Percentiles rank a stretch among this genome's conserved stretches.
These are phyloP conservation scores for Physocladia obscura DNA, from an alignment of 192 early-diverging fungal genomes.

Conservation along the genomic window DNA sequence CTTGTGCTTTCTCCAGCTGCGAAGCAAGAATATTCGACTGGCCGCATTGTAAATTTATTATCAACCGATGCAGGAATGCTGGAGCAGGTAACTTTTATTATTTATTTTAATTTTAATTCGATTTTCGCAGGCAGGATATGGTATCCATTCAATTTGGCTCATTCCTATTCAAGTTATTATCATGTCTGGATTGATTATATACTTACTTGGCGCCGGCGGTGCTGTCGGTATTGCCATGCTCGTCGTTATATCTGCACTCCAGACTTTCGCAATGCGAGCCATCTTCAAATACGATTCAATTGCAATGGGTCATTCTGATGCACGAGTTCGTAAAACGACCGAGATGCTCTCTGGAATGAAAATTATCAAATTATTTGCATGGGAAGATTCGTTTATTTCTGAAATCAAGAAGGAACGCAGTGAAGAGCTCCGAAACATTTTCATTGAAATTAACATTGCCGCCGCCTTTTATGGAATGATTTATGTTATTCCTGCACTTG, in stretches of 20 bases:
- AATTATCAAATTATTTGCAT: conserved; percentile 87
- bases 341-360: conserved; percentile 78
- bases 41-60: neutral
- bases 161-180: neutral
- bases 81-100: neutral
- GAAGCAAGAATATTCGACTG: conserved; percentile 11
- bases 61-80: neutral
- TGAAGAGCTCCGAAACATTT: conserved; percentile 14
- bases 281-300: neutral
- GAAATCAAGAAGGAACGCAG: conserved; percentile 30
- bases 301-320: neutral
- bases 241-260: neutral
- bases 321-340: conserved; percentile 27
- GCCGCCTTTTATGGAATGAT: conserved; percentile 11
- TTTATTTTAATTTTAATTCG: neutral
- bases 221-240: neutral
- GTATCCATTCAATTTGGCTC: conserved; percentile 4
- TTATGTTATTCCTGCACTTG: conserved; percentile 25
- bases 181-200: neutral
- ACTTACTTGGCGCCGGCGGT: conserved; percentile 3
- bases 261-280: conserved; percentile 1
- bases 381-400: conserved; percentile 71
- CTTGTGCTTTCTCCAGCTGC: neutral
- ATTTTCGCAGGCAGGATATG: neutral
- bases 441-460: neutral